Conservation (phyloP, 176 grass and related monocot species). For the Carex parvula region DNA sequence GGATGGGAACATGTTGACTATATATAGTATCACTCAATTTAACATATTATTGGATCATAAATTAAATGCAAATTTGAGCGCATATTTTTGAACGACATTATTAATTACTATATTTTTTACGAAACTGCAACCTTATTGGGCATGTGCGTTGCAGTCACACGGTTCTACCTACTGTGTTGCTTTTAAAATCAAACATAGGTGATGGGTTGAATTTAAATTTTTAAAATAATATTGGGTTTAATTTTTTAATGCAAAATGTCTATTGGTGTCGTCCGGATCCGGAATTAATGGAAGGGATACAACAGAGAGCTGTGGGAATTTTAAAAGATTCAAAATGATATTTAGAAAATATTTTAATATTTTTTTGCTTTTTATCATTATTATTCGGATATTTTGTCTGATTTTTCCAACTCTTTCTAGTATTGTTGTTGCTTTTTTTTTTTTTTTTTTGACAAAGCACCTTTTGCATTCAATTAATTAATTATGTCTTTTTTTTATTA, state of each 20-base stretch:
- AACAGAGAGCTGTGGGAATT: background rate
- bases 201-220: background rate
- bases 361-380: background rate
- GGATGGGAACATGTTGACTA: background rate
- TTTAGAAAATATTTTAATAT: background rate
- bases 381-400: background rate
- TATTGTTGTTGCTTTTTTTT: too few species aligned
- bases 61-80: background rate
- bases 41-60: background rate
- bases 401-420: too few species aligned
- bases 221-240: background rate
- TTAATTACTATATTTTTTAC: conserved; percentile 3
- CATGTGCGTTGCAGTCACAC: background rate
- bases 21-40: background rate
- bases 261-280: background rate
- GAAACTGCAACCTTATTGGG: background rate
- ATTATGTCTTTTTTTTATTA: too few species aligned
- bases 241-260: background rate
- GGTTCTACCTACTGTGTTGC: background rate
- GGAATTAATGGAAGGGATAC: background rate
- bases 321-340: background rate
- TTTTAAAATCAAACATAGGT: background rate
- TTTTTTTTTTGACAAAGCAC: too few species aligned
- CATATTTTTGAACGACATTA: background rate
- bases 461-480: too few species aligned